Evolutionary conservation across 495 filamentous ascomycete species (phyloP).

Genomic region (Tuber aestivum): DNA sequence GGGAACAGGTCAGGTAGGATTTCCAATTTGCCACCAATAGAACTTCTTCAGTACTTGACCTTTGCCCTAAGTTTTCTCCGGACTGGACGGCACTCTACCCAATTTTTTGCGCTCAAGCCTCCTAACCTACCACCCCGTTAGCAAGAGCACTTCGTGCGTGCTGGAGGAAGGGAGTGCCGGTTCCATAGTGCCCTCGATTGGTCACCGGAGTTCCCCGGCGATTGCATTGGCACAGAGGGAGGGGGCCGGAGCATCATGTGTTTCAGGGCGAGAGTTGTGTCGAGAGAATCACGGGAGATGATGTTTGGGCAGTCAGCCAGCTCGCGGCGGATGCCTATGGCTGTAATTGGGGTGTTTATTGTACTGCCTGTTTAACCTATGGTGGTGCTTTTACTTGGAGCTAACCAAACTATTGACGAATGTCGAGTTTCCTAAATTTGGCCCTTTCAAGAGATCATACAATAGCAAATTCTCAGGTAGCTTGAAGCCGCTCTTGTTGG

Average conservation of each 20-base stretch:
- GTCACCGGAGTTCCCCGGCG: constrained; percentile 57
- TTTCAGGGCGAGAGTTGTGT: constrained; percentile 50
- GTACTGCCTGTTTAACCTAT: not conserved
- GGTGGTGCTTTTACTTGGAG: not conserved
- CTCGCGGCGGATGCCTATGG: constrained; percentile 52
- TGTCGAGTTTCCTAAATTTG: too few relatives aligned
- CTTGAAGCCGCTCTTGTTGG: too few relatives aligned
- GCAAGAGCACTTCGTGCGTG: constrained; percentile 60
- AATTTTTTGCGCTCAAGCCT: constrained; percentile 52
- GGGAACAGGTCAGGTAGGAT: constrained; percentile 51
- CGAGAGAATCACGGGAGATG: constrained; percentile 48
- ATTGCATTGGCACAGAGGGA: constrained; percentile 53
- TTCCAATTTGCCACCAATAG: constrained; percentile 56
- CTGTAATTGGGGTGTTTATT: constrained; percentile 19
- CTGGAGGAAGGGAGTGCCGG: constrained; percentile 55
- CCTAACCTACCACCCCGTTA: constrained; percentile 48
- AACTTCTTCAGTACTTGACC: constrained; percentile 54
- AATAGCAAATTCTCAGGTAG: too few relatives aligned
- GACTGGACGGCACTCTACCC: constrained; percentile 53
- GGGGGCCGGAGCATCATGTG: constrained; percentile 53
- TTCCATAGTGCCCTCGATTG: constrained; percentile 64
- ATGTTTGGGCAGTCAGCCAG: constrained; percentile 50
- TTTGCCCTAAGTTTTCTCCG: constrained; percentile 57
- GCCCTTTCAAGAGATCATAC: too few relatives aligned
- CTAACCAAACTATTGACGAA: too few relatives aligned